These are phyloP conservation scores for Penicillium brasilianum DNA, from an alignment of 2,329 filamentous ascomycete species.

Conservation along the genomic window DNA sequence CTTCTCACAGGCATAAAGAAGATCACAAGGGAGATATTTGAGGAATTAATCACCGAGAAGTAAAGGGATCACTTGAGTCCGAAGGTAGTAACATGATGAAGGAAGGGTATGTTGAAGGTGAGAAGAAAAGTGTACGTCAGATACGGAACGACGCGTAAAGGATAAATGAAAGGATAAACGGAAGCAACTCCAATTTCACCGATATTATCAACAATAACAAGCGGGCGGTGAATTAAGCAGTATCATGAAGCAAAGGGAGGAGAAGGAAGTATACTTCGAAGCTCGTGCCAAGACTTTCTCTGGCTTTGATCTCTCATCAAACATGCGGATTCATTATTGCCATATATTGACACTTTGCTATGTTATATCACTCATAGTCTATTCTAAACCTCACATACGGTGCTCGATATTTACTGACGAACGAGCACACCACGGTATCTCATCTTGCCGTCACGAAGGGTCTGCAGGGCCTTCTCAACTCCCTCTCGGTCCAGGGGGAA, in stretches of 20 bases:
- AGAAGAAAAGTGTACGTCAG: background rate
- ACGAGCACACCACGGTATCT: slow-evolving; percentile 55
- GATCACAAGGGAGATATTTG: background rate
- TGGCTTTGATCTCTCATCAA: background rate
- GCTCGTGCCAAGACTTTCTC: background rate
- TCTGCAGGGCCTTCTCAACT: slow-evolving; percentile 47
- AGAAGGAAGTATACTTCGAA: background rate
- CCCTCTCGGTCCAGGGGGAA: slow-evolving; percentile 58
- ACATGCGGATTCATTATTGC: background rate
- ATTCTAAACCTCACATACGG: background rate
- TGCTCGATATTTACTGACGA: slow-evolving; percentile 13
- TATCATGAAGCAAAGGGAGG: background rate
- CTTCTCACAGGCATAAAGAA: background rate
- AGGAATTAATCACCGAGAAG: background rate
- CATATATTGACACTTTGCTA: background rate
- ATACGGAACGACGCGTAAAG: background rate
- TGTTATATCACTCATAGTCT: background rate
- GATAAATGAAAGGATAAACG: too few relatives aligned
- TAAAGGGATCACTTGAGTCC: background rate
- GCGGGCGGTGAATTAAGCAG: background rate
- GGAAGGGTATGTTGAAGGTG: background rate
- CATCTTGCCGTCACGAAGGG: slow-evolving; percentile 53
- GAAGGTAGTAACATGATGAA: background rate
- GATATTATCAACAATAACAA: background rate
- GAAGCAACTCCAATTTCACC: too few relatives aligned